Conservation (phyloP, 352 stramenopile species). For the Plasmopara muralis region DNA sequence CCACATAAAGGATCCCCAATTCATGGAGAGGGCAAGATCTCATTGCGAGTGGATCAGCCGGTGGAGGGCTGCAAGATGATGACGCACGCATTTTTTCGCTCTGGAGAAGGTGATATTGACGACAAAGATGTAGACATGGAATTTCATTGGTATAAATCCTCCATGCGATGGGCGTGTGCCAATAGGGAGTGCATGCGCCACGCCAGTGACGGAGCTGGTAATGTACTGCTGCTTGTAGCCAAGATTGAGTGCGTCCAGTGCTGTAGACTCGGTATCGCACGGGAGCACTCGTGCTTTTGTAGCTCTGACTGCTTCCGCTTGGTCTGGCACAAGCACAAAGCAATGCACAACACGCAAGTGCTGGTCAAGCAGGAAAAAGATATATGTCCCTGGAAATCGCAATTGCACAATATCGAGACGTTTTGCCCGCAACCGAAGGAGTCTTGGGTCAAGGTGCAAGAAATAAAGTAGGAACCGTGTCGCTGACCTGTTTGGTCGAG, state of each 20-base stretch:
- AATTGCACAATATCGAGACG: conserved; percentile 49
- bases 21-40: conserved; percentile 64
- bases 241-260: conserved; percentile 71
- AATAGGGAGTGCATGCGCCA: conserved; percentile 50
- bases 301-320: conserved; percentile 58
- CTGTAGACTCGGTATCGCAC: conserved; percentile 52
- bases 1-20: conserved; percentile 49
- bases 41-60: conserved; percentile 64
- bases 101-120: conserved; percentile 58
- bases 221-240: conserved; percentile 61
- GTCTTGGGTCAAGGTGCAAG: conserved; percentile 54
- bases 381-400: conserved; percentile 46
- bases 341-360: conserved; percentile 39
- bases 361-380: conserved; percentile 16
- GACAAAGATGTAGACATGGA: conserved; percentile 62
- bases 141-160: conserved; percentile 65
- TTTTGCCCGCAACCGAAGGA: conserved; percentile 50
- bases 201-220: conserved; percentile 45
- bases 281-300: conserved; percentile 67
- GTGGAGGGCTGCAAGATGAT: conserved; percentile 63
- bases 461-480: conserved; percentile 48
- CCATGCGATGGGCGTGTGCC: conserved; percentile 46
- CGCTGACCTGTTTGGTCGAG: conserved; percentile 18
- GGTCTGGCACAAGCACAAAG: conserved; percentile 61
- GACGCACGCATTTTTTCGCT: conserved; percentile 76